Percentiles rank a stretch among this genome's conserved stretches.
Conservation (phyloP, 305 asterid genomes). For the Fraxinus sp. region DNA sequence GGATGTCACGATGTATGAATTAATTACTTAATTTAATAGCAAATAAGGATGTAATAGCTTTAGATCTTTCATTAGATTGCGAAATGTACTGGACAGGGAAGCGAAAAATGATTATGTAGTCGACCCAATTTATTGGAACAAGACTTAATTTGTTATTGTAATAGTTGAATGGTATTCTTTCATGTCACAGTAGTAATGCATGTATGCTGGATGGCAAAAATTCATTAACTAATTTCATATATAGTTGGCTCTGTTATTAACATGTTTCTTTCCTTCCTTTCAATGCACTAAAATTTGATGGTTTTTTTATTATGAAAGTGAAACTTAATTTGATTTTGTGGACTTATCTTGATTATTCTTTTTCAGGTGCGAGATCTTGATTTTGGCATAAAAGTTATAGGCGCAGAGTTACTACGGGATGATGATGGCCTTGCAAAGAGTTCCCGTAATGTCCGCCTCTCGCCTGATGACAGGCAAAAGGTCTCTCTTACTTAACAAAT, state of each 20-base stretch:
- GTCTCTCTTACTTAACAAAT: constrained; percentile 30
- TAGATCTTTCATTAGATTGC: not conserved
- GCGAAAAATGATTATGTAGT: not conserved
- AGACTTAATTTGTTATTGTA: not conserved
- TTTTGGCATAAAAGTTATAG: constrained; percentile 71
- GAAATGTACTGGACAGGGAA: not conserved
- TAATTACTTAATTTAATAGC: not conserved
- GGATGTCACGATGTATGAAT: not conserved
- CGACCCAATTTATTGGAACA: not conserved
- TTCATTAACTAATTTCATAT: not conserved
- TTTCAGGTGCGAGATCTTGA: constrained; percentile 92
- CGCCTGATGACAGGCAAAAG: constrained; percentile 69
- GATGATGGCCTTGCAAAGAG: constrained; percentile 91
- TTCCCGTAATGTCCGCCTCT: constrained; percentile 82
- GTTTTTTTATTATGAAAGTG: not conserved
- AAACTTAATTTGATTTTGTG: not conserved
- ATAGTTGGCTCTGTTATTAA: not conserved
- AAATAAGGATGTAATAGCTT: not conserved
- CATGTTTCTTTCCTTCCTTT: not conserved
- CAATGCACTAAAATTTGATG: not conserved
- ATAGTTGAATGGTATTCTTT: not conserved
- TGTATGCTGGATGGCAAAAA: not conserved
- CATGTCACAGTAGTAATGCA: not conserved
- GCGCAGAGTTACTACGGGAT: constrained; percentile 69
- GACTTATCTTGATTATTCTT: constrained; percentile 8